Percentiles rank a stretch among this genome's conserved stretches.
Evolutionary conservation across 129 eudicot species (phyloP).

Genomic region (Gnaphalium uliginosum): DNA sequence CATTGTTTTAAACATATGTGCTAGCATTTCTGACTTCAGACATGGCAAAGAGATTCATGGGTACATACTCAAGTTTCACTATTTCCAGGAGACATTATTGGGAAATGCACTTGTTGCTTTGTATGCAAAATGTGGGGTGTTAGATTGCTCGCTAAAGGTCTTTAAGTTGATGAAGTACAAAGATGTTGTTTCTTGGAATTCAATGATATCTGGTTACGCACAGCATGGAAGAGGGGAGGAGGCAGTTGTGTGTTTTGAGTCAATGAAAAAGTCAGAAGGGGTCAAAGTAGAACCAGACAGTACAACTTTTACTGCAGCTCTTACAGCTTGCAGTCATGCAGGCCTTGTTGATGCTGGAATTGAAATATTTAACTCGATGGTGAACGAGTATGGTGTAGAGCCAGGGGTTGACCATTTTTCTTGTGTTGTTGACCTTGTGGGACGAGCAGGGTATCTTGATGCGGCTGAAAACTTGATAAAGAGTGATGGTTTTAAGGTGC

Average conservation of each 20-base stretch:
- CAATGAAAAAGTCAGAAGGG: slow-evolving; percentile 48
- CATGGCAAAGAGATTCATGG: slow-evolving; percentile 72
- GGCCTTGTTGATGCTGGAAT: slow-evolving; percentile 72
- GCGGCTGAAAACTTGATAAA: slow-evolving; percentile 56
- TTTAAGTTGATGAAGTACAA: slow-evolving; percentile 53
- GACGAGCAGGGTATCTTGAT: slow-evolving; percentile 79
- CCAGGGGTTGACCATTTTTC: slow-evolving; percentile 76
- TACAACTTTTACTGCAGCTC: slow-evolving; percentile 66
- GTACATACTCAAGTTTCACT: slow-evolving; percentile 48
- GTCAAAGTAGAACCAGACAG: slow-evolving; percentile 58
- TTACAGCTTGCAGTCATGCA: slow-evolving; percentile 84
- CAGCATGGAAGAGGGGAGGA: slow-evolving; percentile 72
- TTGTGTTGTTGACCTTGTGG: slow-evolving; percentile 76
- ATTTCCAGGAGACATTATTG: slow-evolving; percentile 51
- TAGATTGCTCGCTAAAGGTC: slow-evolving; percentile 48
- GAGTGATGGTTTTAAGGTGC: slow-evolving; percentile 38
- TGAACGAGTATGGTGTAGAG: slow-evolving; percentile 53
- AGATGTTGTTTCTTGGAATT: slow-evolving; percentile 74
- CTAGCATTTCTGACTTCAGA: slow-evolving; percentile 50
- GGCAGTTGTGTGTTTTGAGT: slow-evolving; percentile 57
- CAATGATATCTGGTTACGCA: slow-evolving; percentile 76
- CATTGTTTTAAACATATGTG: slow-evolving; percentile 65
- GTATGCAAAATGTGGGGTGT: slow-evolving; percentile 73
- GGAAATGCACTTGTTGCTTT: slow-evolving; percentile 72
- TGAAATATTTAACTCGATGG: slow-evolving; percentile 71